phyloP scores from a whole-genome alignment of 768 basidiomycete genomes.

The Phaeotremella fagi region DNA sequence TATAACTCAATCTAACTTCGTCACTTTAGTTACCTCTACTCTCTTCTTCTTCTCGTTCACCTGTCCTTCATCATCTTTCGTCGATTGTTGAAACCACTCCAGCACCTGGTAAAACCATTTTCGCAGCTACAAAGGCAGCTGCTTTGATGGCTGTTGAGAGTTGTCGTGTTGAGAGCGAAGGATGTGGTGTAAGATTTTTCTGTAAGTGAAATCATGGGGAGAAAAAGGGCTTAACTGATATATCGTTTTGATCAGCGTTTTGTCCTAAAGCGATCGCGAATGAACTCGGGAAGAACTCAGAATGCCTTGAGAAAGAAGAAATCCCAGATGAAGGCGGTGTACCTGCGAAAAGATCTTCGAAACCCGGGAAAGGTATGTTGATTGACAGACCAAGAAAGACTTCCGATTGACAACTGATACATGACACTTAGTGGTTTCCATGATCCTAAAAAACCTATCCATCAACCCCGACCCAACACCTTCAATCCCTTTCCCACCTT shows the following conservation, averaged over 20 bases:
- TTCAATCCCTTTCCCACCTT: constrained; percentile 34
- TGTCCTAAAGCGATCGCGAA: constrained; percentile 47
- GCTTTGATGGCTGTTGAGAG: constrained; percentile 40
- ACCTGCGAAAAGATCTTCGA: too few relatives aligned
- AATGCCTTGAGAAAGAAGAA: constrained; percentile 24
- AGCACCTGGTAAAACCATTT: constrained; percentile 77
- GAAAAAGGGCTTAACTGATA: not conserved
- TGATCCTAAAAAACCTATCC: constrained; percentile 32
- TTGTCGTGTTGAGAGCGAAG: constrained; percentile 39
- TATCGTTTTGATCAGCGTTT: constrained; percentile 27
- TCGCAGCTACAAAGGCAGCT: constrained; percentile 76
- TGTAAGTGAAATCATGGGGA: constrained; percentile 20
- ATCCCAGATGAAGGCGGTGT: constrained; percentile 38
- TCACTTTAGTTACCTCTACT: constrained; percentile 68
- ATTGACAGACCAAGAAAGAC: constrained; percentile 26
- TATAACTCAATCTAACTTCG: not conserved
- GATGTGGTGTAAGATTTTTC: constrained; percentile 44
- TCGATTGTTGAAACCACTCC: constrained; percentile 74
- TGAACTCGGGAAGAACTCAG: constrained; percentile 41
- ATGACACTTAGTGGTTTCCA: constrained; percentile 28
- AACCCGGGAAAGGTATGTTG: constrained; percentile 20
- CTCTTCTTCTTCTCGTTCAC: constrained; percentile 58
- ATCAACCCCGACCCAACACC: constrained; percentile 27
- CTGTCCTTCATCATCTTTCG: constrained; percentile 73
- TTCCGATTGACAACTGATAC: constrained; percentile 21